Evolutionary conservation across 1,284 basidiomycete species (phyloP).

Genomic region (Puccinia polysora): DNA sequence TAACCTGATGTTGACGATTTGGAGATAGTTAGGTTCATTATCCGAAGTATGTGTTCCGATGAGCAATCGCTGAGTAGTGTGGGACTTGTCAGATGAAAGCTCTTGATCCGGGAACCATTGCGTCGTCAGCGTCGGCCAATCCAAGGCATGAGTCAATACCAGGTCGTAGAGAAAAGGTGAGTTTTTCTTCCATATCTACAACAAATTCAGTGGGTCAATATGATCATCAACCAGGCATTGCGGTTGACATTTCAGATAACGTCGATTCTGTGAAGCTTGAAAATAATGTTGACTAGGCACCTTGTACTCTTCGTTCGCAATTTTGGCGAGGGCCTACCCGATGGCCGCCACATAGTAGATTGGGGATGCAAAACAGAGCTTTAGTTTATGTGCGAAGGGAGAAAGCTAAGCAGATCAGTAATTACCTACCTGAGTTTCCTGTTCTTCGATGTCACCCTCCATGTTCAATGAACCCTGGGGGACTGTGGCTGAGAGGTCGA

Average conservation of each 20-base stretch:
- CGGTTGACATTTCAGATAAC: neutral
- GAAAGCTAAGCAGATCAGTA: no score
- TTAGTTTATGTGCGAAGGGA: neutral
- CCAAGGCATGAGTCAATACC: slow-evolving; percentile 92
- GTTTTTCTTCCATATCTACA: slow-evolving; percentile 77
- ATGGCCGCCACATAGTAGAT: neutral
- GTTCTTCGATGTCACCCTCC: slow-evolving; percentile 28
- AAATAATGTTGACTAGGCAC: slow-evolving; percentile 50
- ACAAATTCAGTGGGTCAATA: slow-evolving; percentile 51
- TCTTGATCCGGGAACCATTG: slow-evolving; percentile 93
- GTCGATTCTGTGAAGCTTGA: neutral
- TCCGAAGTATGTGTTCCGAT: slow-evolving; percentile 97
- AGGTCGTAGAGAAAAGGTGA: slow-evolving; percentile 83
- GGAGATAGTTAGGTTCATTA: slow-evolving; percentile 88
- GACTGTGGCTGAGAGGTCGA: no score
- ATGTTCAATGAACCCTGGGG: no score
- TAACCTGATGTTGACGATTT: slow-evolving; percentile 89
- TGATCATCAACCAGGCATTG: neutral
- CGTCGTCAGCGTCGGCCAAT: slow-evolving; percentile 96
- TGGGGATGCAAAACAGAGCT: neutral
- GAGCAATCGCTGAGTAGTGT: slow-evolving; percentile 85
- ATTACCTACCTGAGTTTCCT: slow-evolving; percentile 39
- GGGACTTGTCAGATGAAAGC: slow-evolving; percentile 79
- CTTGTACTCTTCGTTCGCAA: slow-evolving; percentile 57
- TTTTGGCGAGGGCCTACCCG: slow-evolving; percentile 32